Evolutionary conservation across 2,329 filamentous ascomycete species (phyloP).

Genomic region (Epichloe bromicola): DNA sequence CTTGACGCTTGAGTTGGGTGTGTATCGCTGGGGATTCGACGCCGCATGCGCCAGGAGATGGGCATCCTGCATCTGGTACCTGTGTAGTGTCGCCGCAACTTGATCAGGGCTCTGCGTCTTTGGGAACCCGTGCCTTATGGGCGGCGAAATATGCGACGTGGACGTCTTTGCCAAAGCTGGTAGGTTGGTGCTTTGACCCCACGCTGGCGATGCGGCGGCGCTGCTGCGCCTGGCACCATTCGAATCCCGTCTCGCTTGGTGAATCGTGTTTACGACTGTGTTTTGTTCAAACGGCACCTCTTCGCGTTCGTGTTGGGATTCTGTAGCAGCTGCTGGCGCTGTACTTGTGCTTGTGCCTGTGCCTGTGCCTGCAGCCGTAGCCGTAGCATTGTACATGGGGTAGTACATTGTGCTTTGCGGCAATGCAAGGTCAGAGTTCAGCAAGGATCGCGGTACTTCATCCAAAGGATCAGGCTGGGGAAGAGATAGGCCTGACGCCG

Average conservation of each 20-base stretch:
- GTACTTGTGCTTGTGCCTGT: neutral
- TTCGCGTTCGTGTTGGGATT: too few species aligned
- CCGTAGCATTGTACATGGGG: conserved; percentile 4
- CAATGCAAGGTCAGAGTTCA: conserved; percentile 7
- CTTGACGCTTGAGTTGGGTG: conserved; percentile 10
- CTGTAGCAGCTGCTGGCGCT: neutral
- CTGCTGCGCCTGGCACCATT: neutral
- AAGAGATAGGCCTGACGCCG: conserved; percentile 13
- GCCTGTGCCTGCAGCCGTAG: neutral
- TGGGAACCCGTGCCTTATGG: neutral
- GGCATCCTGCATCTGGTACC: conserved; percentile 4
- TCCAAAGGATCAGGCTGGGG: conserved; percentile 12
- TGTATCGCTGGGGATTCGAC: conserved; percentile 13
- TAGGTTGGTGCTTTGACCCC: neutral
- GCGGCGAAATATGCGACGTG: neutral
- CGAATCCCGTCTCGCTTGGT: neutral
- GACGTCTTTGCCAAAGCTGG: neutral
- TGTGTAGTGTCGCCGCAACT: neutral
- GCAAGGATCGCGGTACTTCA: neutral
- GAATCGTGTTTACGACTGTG: neutral
- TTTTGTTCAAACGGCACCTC: neutral
- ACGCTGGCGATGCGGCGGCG: neutral
- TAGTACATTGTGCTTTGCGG: conserved; percentile 11
- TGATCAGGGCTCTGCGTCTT: conserved; percentile 1
- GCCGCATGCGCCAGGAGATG: conserved; percentile 4